Evolutionary conservation across 2,329 filamentous ascomycete genomes (phyloP).

Genomic region (Colletotrichum caudatum): DNA sequence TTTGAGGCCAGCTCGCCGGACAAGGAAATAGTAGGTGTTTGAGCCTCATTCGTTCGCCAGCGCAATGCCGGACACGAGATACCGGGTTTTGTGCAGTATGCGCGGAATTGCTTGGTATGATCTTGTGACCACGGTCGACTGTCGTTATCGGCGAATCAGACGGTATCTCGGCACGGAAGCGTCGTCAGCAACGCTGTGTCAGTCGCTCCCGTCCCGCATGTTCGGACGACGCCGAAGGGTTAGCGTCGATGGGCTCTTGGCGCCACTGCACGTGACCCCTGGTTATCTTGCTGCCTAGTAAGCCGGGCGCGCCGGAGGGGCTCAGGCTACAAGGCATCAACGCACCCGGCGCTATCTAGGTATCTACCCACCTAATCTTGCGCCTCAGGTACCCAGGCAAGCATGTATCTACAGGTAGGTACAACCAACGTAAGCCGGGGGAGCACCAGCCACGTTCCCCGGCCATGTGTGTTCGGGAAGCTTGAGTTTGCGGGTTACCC

Average conservation of each 20-base stretch:
- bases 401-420: not conserved
- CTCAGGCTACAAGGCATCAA: constrained; percentile 33
- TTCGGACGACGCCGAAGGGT: constrained; percentile 43
- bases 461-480: constrained; percentile 38
- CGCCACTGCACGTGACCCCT: constrained; percentile 31
- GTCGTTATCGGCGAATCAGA: constrained; percentile 24
- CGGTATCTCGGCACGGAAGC: constrained; percentile 36
- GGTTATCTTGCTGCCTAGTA: constrained; percentile 22
- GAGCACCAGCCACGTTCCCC: constrained; percentile 35
- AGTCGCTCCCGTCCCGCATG: constrained; percentile 28
- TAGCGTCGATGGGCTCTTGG: constrained; percentile 39
- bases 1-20: constrained; percentile 34
- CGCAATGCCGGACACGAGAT: constrained; percentile 14
- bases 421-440: not conserved
- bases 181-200: constrained; percentile 39
- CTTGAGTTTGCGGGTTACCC: constrained; percentile 38
- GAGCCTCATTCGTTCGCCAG: constrained; percentile 17
- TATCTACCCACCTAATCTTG: not conserved
- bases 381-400: not conserved
- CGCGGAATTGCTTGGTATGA: constrained; percentile 19
- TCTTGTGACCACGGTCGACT: constrained; percentile 21
- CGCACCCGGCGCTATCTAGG: not conserved
- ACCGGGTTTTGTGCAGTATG: constrained; percentile 5
- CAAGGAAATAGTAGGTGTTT: constrained; percentile 6
- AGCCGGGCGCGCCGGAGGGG: constrained; percentile 23